A percentile compares a stretch with the other conserved stretches of the same genome.
phyloP scores from a whole-genome alignment of 352 stramenopile species.

The Phytophthora agathidicida region DNA sequence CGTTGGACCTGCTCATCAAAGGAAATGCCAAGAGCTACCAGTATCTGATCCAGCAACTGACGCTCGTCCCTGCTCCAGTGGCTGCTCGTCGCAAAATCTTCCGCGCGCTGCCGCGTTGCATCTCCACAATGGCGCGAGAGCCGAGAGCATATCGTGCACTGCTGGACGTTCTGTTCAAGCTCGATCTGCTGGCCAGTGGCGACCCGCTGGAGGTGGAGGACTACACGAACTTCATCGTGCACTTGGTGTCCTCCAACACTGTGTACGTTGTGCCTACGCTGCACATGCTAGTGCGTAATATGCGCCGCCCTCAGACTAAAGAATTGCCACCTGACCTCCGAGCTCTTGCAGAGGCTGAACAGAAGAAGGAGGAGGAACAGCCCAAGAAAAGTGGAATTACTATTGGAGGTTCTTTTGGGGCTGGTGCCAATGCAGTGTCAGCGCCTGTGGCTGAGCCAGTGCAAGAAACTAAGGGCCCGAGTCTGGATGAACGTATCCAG shows the following conservation, averaged over 20 bases:
- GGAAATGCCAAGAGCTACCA: slow-evolving; percentile 85
- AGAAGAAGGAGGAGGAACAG: slow-evolving; percentile 1
- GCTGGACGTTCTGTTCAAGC: slow-evolving; percentile 85
- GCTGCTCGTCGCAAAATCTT: slow-evolving; percentile 75
- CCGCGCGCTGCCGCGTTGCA: slow-evolving; percentile 71
- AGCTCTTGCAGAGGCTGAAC: slow-evolving; percentile 10
- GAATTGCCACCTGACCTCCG: slow-evolving; percentile 47
- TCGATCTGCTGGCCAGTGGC: slow-evolving; percentile 57
- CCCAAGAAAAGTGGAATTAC: slow-evolving; percentile 36
- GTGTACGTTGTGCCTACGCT: slow-evolving; percentile 82
- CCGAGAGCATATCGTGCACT: slow-evolving; percentile 71
- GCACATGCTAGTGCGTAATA: slow-evolving; percentile 84
- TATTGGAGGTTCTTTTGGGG: slow-evolving; percentile 54
- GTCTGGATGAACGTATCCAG: slow-evolving; percentile 61
- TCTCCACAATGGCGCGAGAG: slow-evolving; percentile 78
- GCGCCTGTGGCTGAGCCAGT: slow-evolving; percentile 12
- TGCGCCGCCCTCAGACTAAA: slow-evolving; percentile 58
- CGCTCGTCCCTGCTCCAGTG: slow-evolving; percentile 40
- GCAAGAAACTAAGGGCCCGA: slow-evolving; percentile 13
- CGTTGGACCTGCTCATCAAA: slow-evolving; percentile 82
- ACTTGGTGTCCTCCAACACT: slow-evolving; percentile 85
- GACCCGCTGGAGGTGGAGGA: slow-evolving; percentile 65
- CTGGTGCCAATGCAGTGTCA: background rate
- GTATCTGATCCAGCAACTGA: slow-evolving; percentile 72
- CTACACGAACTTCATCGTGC: slow-evolving; percentile 74